phyloP scores from a whole-genome alignment of 345 rosid genomes.

The Gossypium australe region DNA sequence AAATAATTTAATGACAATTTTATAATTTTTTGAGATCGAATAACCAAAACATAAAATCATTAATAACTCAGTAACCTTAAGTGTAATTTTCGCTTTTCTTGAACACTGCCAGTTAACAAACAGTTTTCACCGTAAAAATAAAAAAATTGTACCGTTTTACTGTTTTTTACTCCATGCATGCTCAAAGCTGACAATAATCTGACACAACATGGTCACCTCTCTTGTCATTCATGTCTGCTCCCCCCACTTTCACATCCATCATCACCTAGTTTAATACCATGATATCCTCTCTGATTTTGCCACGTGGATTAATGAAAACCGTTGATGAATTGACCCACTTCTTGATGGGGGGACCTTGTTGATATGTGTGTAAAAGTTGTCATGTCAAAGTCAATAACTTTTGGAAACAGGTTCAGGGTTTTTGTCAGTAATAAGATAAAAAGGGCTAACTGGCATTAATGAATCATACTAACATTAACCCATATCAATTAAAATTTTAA shows the following conservation, averaged over 20 bases:
- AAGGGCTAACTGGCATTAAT: too few relatives aligned
- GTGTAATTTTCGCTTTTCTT: not conserved
- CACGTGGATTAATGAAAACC: not conserved
- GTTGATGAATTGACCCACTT: not conserved
- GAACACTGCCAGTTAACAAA: not conserved
- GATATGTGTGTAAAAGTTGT: not conserved
- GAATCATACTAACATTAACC: too few relatives aligned
- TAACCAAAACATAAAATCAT: too few relatives aligned
- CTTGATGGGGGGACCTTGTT: not conserved
- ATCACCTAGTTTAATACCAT: too few relatives aligned
- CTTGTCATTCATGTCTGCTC: constrained; percentile 26
- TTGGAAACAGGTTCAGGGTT: not conserved
- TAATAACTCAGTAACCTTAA: too few relatives aligned
- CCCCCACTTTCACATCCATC: not conserved
- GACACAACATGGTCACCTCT: not conserved
- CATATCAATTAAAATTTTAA: too few relatives aligned
- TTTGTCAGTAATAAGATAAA: not conserved
- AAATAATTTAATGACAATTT: too few relatives aligned
- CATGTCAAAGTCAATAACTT: not conserved
- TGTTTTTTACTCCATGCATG: not conserved
- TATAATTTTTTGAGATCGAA: too few relatives aligned
- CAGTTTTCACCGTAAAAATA: not conserved
- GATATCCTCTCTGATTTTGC: not conserved
- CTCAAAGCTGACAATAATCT: not conserved
- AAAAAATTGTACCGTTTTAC: not conserved